Percentiles rank a stretch among this genome's conserved stretches.
These are phyloP conservation scores for Penicillium cinerascens DNA, from an alignment of 495 filamentous ascomycete species.

Conservation along the genomic window DNA sequence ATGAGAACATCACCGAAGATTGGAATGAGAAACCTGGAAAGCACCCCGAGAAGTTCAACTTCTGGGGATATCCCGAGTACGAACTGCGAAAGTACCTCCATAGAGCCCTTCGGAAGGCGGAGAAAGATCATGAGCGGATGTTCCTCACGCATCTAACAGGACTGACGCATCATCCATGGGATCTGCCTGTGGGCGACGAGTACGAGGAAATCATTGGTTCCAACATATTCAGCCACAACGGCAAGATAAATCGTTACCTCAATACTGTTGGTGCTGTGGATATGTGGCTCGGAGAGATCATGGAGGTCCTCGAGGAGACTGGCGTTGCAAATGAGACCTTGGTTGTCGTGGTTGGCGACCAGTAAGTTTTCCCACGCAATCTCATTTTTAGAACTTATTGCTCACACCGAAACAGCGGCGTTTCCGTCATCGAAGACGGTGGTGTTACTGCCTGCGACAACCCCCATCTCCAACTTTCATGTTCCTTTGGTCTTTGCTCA, in stretches of 20 bases:
- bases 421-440: constrained; percentile 30
- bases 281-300: constrained; percentile 33
- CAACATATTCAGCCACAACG: constrained; percentile 15
- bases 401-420: too few species aligned
- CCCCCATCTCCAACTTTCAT: constrained; percentile 38
- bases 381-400: too few species aligned
- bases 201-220: constrained; percentile 28
- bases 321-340: constrained; percentile 41
- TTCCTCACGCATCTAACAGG: constrained; percentile 43
- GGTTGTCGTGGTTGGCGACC: constrained; percentile 42
- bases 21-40: constrained; percentile 17
- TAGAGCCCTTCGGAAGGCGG: constrained; percentile 30
- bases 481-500: constrained; percentile 42
- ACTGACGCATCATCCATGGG: constrained; percentile 42
- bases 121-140: constrained; percentile 33
- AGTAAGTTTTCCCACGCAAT: too few species aligned
- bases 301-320: constrained; percentile 34
- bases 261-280: constrained; percentile 40
- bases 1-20: constrained; percentile 30
- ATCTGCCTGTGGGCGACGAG: constrained; percentile 28
- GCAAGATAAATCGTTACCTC: constrained; percentile 32
- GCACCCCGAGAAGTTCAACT: constrained; percentile 30
- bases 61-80: constrained; percentile 42
- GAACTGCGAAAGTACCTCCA: constrained; percentile 35
- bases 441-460: constrained; percentile 37